Percentiles rank a stretch among this genome's conserved stretches.
These are phyloP conservation scores for Chrysochromulina tobinii DNA, from an alignment of 78 protist genomes.

Conservation along the genomic window DNA sequence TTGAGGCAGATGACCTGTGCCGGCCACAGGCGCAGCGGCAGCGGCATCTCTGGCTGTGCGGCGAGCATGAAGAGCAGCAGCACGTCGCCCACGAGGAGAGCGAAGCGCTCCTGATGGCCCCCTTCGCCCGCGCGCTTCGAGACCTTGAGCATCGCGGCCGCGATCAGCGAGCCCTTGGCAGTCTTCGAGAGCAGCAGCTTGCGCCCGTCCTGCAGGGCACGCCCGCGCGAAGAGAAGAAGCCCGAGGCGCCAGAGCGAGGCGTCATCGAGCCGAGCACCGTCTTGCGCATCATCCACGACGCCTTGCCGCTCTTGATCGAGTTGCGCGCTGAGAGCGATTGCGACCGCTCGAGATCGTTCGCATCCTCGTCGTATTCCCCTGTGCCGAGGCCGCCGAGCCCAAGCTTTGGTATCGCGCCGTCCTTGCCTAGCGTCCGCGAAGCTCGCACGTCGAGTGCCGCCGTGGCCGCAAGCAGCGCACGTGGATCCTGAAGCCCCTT, in stretches of 20 bases:
- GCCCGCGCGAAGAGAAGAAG: not conserved
- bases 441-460: not conserved
- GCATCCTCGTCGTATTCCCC: not conserved
- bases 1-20: not conserved
- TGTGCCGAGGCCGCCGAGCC: too few species aligned
- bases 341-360: too few species aligned
- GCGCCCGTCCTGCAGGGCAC: not conserved
- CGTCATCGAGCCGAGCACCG: not conserved
- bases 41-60: not conserved
- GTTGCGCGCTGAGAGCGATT: too few species aligned
- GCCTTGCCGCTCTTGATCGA: too few species aligned
- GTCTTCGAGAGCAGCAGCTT: not conserved
- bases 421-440: too few species aligned
- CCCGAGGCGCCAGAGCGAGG: not conserved
- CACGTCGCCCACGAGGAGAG: not conserved
- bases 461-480: constrained; percentile 1
- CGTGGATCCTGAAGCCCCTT: not conserved
- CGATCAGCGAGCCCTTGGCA: not conserved
- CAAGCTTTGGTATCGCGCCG: too few species aligned
- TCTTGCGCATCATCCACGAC: not conserved
- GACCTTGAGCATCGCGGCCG: not conserved
- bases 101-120: not conserved
- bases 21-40: constrained; percentile 12
- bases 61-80: not conserved
- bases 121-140: not conserved